Evolutionary conservation across 257 asterid species (phyloP).

Genomic region (Solanum clarkiae): DNA sequence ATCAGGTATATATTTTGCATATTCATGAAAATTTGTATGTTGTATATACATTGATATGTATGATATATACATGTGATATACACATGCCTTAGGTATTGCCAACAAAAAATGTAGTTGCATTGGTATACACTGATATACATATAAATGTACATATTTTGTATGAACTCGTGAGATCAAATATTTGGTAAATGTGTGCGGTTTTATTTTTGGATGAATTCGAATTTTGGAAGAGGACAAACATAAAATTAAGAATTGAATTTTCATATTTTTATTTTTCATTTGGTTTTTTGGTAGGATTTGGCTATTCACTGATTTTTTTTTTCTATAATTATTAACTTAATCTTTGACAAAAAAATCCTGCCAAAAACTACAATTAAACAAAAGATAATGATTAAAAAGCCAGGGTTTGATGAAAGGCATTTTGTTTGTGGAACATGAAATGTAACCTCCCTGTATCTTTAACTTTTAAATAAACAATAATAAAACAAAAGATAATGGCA

Average conservation of each 20-base stretch:
- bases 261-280: no score
- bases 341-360: no score
- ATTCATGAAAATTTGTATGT: not conserved
- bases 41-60: not conserved
- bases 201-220: not conserved
- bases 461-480: no score
- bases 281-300: not conserved
- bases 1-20: not conserved
- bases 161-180: not conserved
- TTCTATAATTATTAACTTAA: no score
- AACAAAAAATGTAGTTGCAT: no score
- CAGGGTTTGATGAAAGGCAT: no score
- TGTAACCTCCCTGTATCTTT: no score
- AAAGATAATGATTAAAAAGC: no score
- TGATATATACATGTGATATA: not conserved
- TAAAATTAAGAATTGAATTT: not conserved
- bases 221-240: not conserved
- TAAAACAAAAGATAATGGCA: no score
- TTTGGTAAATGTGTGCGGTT: not conserved
- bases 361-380: no score
- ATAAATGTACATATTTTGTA: not conserved
- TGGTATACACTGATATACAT: not conserved
- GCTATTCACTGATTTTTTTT: not conserved
- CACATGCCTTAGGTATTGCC: no score
- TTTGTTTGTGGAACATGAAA: no score